Evolutionary conservation across 176 grass and related monocot species (phyloP), one percentile per base, ranked within the genome.

Genomic region (Thinopyrum elongatum): DNA sequence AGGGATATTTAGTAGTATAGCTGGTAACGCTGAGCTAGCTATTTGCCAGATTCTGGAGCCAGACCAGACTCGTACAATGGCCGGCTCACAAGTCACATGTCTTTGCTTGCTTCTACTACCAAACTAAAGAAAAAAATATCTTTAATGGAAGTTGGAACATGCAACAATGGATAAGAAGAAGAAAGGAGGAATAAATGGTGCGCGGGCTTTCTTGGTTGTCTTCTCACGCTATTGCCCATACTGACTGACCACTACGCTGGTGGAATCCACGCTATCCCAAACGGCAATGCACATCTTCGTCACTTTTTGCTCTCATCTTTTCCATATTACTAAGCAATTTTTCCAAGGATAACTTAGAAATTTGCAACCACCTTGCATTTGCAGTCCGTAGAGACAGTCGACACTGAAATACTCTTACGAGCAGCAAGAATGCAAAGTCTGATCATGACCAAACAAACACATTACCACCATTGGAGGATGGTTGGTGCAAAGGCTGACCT

Each of bases 261-360:
- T 91, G 89, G 89, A 88, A 88, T 87, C 76, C 81, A 91, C 47
- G 76, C 85, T 67, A 53, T 36, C 33, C 83, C 73, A 58, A 82
- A 49, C 79, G 47, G 58, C 34, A 27, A 55, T 31, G 30, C 79
- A 63, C 64, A 83, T 83, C 79, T 73, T 51, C 13, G 1, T 65
- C 22, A 58, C 58, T 66, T 83, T 83, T 75, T 66, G 47, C 75
- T 35, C 5, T 31, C 55, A 17, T 13, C 82, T 31, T 2, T 44
- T 70, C 21, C 7, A 80, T 29, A 26, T 28, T 26, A 30, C 35
- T 8, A 41, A 35, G 29, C 38, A 64, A 51, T 31, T 30, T 11
- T 57, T 26, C 25, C 67, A 21, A 0, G 6, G 4, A 74, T 42
- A 19, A 23, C 30, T 73, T 53, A 25, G 73, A 73, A 36, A 44